Evolutionary conservation across 257 asterid genomes (phyloP).

Genomic region (Solanum medicagineum): DNA sequence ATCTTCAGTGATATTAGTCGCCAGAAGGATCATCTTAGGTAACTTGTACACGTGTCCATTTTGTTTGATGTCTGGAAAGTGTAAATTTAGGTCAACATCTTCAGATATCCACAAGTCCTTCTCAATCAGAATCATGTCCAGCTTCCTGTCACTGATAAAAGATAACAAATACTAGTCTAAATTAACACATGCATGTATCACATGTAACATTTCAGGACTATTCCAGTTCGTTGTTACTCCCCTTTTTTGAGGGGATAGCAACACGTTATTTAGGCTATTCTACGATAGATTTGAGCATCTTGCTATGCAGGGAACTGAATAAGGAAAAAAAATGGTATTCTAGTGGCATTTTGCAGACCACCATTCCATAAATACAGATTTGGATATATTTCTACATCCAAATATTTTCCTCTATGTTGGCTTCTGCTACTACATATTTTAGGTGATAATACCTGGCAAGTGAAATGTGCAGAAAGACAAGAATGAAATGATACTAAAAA

Average conservation of each 20-base stretch:
- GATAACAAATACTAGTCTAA: not conserved
- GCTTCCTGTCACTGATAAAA: conserved; percentile 39
- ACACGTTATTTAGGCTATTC: not conserved
- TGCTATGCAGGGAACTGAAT: not conserved
- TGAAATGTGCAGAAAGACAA: not conserved
- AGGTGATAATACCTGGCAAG: not conserved
- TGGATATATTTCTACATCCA: not conserved
- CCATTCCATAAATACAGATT: not conserved
- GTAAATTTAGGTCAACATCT: conserved; percentile 21
- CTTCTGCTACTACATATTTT: not conserved
- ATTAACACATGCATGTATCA: not conserved
- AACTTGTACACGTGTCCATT: conserved; percentile 32
- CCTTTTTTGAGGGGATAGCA: not conserved
- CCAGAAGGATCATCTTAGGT: conserved; percentile 80
- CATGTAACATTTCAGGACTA: not conserved
- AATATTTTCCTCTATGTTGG: not conserved
- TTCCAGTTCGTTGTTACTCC: not conserved
- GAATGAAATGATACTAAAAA: not conserved
- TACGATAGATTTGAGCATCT: not conserved
- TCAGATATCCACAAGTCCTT: conserved; percentile 72
- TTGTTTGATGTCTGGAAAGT: conserved; percentile 31
- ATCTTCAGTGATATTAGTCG: conserved; percentile 52
- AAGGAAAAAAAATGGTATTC: not conserved
- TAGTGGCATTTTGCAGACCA: not conserved
- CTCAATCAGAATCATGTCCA: conserved; percentile 70